These are phyloP conservation scores for Selaginella tamariscina DNA, from an alignment of 75 land plant species.

Conservation along the genomic window DNA sequence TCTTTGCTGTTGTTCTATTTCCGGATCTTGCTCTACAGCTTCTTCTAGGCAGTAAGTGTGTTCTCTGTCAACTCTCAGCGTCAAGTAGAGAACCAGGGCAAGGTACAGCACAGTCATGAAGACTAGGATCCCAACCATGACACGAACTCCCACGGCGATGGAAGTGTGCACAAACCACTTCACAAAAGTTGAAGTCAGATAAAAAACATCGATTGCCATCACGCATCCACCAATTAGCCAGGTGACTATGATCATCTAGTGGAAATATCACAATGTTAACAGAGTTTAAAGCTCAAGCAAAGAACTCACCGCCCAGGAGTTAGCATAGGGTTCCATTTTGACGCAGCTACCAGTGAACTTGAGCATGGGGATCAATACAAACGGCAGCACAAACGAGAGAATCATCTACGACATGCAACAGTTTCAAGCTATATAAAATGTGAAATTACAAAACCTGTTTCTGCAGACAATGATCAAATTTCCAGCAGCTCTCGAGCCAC, in stretches of 20 bases:
- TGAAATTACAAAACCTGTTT: background rate
- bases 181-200: background rate
- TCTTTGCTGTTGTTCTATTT: background rate
- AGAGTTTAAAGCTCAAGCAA: background rate
- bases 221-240: background rate
- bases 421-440: background rate
- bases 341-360: background rate
- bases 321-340: conserved; percentile 2
- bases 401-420: conserved; percentile 5
- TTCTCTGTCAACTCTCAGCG: background rate
- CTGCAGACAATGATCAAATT: background rate
- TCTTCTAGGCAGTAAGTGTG: background rate
- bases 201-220: conserved; percentile 6
- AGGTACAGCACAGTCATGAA: background rate
- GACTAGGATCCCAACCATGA: background rate
- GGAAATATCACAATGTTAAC: background rate
- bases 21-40: background rate
- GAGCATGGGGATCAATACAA: background rate
- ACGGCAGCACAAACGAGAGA: conserved; percentile 4
- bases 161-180: background rate
- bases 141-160: background rate
- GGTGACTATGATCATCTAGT: background rate
- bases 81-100: background rate
- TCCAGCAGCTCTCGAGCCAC: conserved; percentile 4
- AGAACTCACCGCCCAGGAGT: background rate